phyloP scores from a whole-genome alignment of 441 rosid genomes.

The Erodium moschatum region DNA sequence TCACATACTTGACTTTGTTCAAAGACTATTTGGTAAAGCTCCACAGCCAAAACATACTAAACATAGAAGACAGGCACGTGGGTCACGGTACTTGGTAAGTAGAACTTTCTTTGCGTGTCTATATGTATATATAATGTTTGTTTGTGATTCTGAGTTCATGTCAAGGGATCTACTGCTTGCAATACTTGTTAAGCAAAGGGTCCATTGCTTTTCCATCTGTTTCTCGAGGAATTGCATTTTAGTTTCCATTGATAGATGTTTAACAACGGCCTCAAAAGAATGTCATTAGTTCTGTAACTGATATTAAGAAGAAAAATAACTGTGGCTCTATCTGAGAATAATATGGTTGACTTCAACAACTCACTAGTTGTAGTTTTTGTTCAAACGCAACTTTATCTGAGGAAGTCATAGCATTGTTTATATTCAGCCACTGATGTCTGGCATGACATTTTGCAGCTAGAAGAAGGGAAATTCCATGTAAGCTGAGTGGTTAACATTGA shows the following conservation, averaged over 20 bases:
- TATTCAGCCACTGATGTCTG: not conserved
- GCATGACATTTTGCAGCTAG: not conserved
- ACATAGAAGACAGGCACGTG: constrained; percentile 1
- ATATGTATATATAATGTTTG: too few relatives aligned
- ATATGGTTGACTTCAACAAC: not conserved
- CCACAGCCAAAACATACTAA: constrained; percentile 2
- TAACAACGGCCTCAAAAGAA: not conserved
- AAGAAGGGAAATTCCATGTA: not conserved
- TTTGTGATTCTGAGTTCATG: too few relatives aligned
- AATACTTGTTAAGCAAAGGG: not conserved
- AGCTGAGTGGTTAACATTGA: not conserved
- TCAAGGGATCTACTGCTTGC: not conserved
- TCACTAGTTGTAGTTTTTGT: not conserved
- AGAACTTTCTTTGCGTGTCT: not conserved
- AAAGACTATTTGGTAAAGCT: constrained; percentile 4
- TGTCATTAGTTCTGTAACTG: not conserved
- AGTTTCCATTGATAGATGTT: not conserved
- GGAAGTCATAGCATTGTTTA: too few relatives aligned
- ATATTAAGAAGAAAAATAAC: not conserved
- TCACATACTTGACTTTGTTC: constrained; percentile 1
- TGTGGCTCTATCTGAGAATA: not conserved
- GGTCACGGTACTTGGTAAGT: constrained; percentile 1
- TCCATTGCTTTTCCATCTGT: not conserved
- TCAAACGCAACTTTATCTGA: not conserved
- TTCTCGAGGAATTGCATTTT: too few relatives aligned